Conservation (phyloP, 805 yeast species). For the Ogataea siamensis region DNA sequence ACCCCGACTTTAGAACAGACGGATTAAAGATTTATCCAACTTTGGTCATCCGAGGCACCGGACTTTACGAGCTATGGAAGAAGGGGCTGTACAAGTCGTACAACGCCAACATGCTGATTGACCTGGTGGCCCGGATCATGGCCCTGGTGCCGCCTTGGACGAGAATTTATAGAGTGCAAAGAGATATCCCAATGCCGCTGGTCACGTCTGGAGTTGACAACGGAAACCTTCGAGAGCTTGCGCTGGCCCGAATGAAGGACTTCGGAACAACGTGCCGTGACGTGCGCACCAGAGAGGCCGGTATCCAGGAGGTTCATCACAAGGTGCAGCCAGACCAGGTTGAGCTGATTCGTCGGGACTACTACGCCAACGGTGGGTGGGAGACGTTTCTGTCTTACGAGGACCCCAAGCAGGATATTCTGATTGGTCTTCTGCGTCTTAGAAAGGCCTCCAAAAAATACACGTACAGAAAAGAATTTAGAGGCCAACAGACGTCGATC, state of each 20-base stretch:
- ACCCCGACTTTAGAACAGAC: slow-evolving; percentile 95
- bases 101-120: slow-evolving; percentile 90
- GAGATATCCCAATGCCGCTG: slow-evolving; percentile 99
- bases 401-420: slow-evolving; percentile 94
- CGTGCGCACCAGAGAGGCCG: slow-evolving; percentile 96
- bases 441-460: slow-evolving; percentile 86
- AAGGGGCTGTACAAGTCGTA: slow-evolving; percentile 92
- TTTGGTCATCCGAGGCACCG: slow-evolving; percentile 94
- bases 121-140: slow-evolving; percentile 90
- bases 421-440: slow-evolving; percentile 85
- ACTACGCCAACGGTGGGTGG: slow-evolving; percentile 98
- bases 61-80: slow-evolving; percentile 95
- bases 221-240: slow-evolving; percentile 93
- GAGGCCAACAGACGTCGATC: slow-evolving; percentile 79
- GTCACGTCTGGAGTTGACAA: slow-evolving; percentile 98
- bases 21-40: slow-evolving; percentile 96
- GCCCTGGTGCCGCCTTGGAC: slow-evolving; percentile 99
- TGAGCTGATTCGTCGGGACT: slow-evolving; percentile 91
- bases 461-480: slow-evolving; percentile 88
- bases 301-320: slow-evolving; percentile 97
- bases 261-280: slow-evolving; percentile 95
- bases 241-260: slow-evolving; percentile 96
- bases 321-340: slow-evolving; percentile 97
- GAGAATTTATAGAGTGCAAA: slow-evolving; percentile 94
- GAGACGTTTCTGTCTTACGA: slow-evolving; percentile 95